These are phyloP conservation scores for Phytophthora pistaciae DNA, from an alignment of 352 stramenopile genomes.

Conservation along the genomic window DNA sequence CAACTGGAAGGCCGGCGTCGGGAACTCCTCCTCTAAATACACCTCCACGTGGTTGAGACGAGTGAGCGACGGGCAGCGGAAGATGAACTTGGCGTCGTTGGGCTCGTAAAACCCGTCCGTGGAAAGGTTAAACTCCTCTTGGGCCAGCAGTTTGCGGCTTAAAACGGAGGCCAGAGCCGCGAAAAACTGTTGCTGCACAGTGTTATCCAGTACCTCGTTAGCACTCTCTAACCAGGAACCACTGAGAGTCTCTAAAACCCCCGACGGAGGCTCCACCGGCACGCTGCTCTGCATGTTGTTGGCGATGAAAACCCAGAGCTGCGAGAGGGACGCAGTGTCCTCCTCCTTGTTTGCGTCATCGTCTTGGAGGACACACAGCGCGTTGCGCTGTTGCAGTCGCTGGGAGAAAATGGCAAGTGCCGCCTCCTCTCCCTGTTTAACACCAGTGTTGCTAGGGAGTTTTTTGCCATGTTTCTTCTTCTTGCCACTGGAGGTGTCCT, in stretches of 20 bases:
- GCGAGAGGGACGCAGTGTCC: background rate
- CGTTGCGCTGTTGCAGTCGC: conserved; percentile 50
- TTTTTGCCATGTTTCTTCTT: conserved; percentile 31
- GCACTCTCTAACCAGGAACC: conserved; percentile 23
- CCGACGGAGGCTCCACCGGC: conserved; percentile 41
- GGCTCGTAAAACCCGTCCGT: conserved; percentile 47
- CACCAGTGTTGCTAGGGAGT: background rate
- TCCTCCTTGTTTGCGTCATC: conserved; percentile 3
- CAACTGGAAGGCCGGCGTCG: conserved; percentile 53
- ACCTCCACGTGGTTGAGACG: conserved; percentile 71
- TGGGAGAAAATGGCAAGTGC: conserved; percentile 39
- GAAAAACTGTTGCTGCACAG: conserved; percentile 53
- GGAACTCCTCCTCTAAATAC: conserved; percentile 66
- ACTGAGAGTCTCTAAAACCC: conserved; percentile 31
- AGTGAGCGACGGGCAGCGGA: conserved; percentile 62
- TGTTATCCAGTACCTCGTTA: conserved; percentile 14
- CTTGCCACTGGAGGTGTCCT: background rate
- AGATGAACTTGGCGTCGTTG: conserved; percentile 73
- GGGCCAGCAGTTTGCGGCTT: conserved; percentile 38
- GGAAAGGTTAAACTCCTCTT: conserved; percentile 53
- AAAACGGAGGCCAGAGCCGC: conserved; percentile 43
- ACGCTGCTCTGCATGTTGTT: conserved; percentile 43
- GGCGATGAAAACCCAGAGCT: conserved; percentile 66
- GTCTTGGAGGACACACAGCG: conserved; percentile 38
- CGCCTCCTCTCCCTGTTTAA: conserved; percentile 20